These are phyloP conservation scores for Globisporangium apiculatum DNA, from an alignment of 352 stramenopile species.

Conservation along the genomic window DNA sequence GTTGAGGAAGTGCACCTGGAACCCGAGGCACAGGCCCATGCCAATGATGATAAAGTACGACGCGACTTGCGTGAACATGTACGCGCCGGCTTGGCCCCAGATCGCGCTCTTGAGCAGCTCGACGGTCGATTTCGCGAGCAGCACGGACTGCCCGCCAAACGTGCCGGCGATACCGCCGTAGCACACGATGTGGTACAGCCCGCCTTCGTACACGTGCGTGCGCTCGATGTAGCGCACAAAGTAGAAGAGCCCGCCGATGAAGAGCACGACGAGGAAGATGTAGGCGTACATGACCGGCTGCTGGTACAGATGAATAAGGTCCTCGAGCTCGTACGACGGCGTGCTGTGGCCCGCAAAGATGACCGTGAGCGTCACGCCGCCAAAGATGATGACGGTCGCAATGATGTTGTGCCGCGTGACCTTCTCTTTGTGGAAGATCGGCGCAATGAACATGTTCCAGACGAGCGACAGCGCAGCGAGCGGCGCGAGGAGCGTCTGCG, in stretches of 20 bases:
- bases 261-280: conserved; percentile 58
- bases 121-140: conserved; percentile 81
- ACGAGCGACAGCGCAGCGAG: conserved; percentile 87
- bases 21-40: conserved; percentile 48
- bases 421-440: conserved; percentile 85
- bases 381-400: conserved; percentile 85
- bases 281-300: conserved; percentile 75
- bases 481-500: conserved; percentile 82
- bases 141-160: conserved; percentile 73
- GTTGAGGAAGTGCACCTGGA: conserved; percentile 84
- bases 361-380: conserved; percentile 83
- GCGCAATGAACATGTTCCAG: conserved; percentile 88
- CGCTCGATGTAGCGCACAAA: conserved; percentile 51
- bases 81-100: conserved; percentile 68
- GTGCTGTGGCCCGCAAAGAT: conserved; percentile 86
- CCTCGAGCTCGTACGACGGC: conserved; percentile 76
- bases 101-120: conserved; percentile 74
- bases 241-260: conserved; percentile 53
- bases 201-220: conserved; percentile 58
- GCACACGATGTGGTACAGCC: conserved; percentile 78
- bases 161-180: conserved; percentile 71
- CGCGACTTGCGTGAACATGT: conserved; percentile 49
- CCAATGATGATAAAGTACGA: conserved; percentile 66
- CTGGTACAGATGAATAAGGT: conserved; percentile 73
- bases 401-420: conserved; percentile 70